Base-by-base conservation (phyloP, 2,329 filamentous ascomycete genomes). In the Ceratocystis cacaofunesta region DNA sequence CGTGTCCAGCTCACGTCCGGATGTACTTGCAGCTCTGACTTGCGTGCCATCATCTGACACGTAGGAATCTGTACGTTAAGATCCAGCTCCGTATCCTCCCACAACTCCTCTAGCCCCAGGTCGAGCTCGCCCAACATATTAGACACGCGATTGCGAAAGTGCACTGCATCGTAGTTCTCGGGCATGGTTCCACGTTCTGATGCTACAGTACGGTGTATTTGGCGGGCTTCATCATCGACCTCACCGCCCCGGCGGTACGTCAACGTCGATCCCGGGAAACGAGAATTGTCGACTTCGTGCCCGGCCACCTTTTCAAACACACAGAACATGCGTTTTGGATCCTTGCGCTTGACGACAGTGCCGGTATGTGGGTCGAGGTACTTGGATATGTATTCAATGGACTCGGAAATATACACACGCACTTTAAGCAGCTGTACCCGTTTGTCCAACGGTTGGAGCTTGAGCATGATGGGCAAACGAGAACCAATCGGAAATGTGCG, bases 1-100 rank as follows among this genome's bases (percentile, higher is more conserved):
- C 95, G 95, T 72, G 90, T 88, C 80, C 92, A 96, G 66, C 90
- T 95, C 65, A 90, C 95, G 72, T 96, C 91, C 64, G 92, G 92
- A 73, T 96, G 88, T 67, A 96, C 76, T 67, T 84, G 82, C 46
- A 82, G 65, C 7, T 74, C 74, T 73, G 81, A 82, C 71, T 92
- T 86, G 71, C 86, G 88, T 25, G 88, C 84, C 87, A 95, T 92
- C 72, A 87, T 86, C 70, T 89, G 85, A 72, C 92, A 96, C 44
- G 89, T 95, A 10, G 92, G 92, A 61, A 96, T 80, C 76, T 95
- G 90, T 8, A 96, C 90, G 68, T 88, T 94, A 79, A 95, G 92
- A 73, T 96, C 92, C 78, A 96, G 91, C 75, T 96, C 92, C 0
- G 92, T 96, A 22, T 91, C 88, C 0, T 89, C 91, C 78, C 92